Evolutionary conservation across 208 protist genomes (phyloP).

Genomic region (Giardia muris): DNA sequence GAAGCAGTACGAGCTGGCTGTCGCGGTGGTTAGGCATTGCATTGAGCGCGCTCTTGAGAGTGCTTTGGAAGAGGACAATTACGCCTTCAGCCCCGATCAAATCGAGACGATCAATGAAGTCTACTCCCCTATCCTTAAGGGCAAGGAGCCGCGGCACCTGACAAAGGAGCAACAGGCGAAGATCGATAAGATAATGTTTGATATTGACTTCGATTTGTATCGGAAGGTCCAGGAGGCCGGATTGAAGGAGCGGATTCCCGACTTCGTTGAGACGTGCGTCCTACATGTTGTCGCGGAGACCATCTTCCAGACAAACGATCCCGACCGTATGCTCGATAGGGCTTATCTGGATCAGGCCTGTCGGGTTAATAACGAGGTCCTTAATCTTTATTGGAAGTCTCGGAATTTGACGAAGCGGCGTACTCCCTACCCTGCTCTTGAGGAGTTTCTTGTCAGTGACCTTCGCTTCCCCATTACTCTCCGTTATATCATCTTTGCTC

Average conservation of each 20-base stretch:
- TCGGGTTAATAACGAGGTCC: no score
- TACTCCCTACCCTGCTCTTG: neutral
- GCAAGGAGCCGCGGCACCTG: no score
- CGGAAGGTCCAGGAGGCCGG: neutral
- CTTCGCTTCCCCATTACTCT: no score
- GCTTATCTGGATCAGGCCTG: neutral
- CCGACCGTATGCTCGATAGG: neutral
- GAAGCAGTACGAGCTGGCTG: neutral
- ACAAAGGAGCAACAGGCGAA: no score
- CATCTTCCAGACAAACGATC: neutral
- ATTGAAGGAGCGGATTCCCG: neutral
- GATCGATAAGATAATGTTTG: no score
- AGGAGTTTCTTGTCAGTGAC: neutral
- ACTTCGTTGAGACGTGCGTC: neutral
- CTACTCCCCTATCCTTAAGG: no score
- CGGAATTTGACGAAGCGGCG: neutral
- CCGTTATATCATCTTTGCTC: no score
- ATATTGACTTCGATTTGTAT: neutral
- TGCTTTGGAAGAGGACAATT: neutral
- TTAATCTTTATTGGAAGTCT: neutral
- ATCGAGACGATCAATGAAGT: neutral
- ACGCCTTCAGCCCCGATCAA: neutral
- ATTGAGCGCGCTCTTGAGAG: neutral
- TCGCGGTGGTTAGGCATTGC: neutral
- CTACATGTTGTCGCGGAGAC: neutral